These are phyloP conservation scores for Sequoiadendron giganteum DNA, from an alignment of 75 land plant species.

Conservation along the genomic window DNA sequence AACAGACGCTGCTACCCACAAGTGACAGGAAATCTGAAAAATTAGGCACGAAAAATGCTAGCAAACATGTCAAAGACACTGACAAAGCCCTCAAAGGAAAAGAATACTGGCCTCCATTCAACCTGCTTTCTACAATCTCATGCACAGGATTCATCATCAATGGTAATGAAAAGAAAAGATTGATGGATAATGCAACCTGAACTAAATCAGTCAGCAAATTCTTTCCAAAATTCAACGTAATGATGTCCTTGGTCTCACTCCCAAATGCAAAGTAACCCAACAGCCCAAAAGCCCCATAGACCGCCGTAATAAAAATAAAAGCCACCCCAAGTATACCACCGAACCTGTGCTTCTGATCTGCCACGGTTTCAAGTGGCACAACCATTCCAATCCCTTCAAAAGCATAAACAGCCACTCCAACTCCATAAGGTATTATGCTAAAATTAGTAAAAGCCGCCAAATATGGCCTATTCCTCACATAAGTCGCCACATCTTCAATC, in stretches of 20 bases:
- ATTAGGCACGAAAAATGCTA: constrained; percentile 76
- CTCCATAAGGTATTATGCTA: constrained; percentile 50
- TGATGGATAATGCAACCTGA: constrained; percentile 69
- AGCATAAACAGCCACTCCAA: constrained; percentile 85
- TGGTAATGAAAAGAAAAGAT: constrained; percentile 82
- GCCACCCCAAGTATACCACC: constrained; percentile 48
- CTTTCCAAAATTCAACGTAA: constrained; percentile 76
- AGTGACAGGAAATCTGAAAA: constrained; percentile 77
- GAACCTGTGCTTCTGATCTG: constrained; percentile 60
- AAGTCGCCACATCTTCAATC: constrained; percentile 52
- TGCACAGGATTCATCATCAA: constrained; percentile 91
- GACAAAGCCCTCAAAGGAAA: constrained; percentile 54
- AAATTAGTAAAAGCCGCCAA: constrained; percentile 31
- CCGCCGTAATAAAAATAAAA: constrained; percentile 48
- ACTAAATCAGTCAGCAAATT: constrained; percentile 51
- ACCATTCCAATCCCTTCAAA: constrained; percentile 90
- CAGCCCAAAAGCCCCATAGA: constrained; percentile 63
- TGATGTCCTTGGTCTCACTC: constrained; percentile 71
- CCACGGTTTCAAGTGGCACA: constrained; percentile 65
- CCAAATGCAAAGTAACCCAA: constrained; percentile 89
- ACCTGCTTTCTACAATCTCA: constrained; percentile 72
- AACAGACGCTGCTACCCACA: constrained; percentile 88
- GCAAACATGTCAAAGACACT: constrained; percentile 50
- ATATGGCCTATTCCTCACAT: constrained; percentile 15
- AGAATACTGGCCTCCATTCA: constrained; percentile 39